Percentiles rank a stretch among this genome's conserved stretches.
These are phyloP conservation scores for Kluyveromyces sp. DNA, from an alignment of 1,139 yeast genomes.

Conservation along the genomic window DNA sequence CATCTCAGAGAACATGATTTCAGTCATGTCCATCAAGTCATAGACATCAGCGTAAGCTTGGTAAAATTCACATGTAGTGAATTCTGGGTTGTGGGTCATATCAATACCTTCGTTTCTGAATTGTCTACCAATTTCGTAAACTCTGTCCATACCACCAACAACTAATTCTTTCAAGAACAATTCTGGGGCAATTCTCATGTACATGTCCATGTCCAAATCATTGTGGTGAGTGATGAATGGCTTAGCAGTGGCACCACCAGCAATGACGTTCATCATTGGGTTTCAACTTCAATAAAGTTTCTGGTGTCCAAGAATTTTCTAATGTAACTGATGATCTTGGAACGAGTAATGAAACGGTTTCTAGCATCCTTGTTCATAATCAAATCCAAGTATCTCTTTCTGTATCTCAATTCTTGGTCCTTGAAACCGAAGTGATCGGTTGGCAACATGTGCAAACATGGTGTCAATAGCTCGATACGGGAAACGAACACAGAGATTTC, in stretches of 20 bases:
- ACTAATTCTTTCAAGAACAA: slow-evolving; percentile 92
- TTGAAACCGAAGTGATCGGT: slow-evolving; percentile 97
- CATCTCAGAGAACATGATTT: slow-evolving; percentile 90
- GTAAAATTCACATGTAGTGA: slow-evolving; percentile 89
- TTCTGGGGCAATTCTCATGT: slow-evolving; percentile 98
- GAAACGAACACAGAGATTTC: slow-evolving; percentile 88
- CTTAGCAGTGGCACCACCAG: slow-evolving; percentile 99
- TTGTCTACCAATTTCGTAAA: slow-evolving; percentile 97
- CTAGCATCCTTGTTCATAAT: slow-evolving; percentile 68
- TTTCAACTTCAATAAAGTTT: slow-evolving; percentile 91
- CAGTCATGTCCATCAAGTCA: slow-evolving; percentile 93
- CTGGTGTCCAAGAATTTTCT: slow-evolving; percentile 81
- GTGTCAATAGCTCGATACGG: slow-evolving; percentile 74
- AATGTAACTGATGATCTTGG: slow-evolving; percentile 80
- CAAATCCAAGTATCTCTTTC: slow-evolving; percentile 92
- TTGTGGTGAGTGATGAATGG: slow-evolving; percentile 97
- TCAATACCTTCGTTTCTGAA: slow-evolving; percentile 98
- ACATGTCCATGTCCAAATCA: slow-evolving; percentile 92
- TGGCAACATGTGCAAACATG: slow-evolving; percentile 97
- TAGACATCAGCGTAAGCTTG: slow-evolving; percentile 66
- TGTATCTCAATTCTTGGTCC: slow-evolving; percentile 94
- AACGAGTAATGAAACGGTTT: slow-evolving; percentile 76
- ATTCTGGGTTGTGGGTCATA: slow-evolving; percentile 91
- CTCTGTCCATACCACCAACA: slow-evolving; percentile 98
- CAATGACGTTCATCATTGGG: slow-evolving; percentile 99